Conservation (phyloP, 2,329 filamentous ascomycete genomes). For the Teratosphaeria viscida region DNA sequence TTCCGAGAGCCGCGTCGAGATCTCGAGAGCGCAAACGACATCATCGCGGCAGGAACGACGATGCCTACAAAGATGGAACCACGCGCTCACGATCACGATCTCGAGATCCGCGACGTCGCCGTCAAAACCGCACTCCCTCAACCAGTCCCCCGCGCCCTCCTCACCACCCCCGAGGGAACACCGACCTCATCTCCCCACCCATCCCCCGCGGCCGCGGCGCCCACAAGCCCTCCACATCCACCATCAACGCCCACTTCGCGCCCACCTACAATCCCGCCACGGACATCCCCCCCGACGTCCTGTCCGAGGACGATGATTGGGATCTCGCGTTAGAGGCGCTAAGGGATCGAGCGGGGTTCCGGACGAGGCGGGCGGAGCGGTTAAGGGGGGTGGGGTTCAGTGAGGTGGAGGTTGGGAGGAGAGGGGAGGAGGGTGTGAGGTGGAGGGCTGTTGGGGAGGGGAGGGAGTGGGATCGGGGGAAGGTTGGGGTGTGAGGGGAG, state of each 20-base stretch:
- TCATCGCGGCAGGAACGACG: background rate
- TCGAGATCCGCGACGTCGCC: background rate
- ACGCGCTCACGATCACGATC: background rate
- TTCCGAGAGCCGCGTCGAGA: background rate
- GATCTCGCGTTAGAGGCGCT: slow-evolving; percentile 68
- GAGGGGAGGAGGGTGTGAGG: slow-evolving; percentile 40
- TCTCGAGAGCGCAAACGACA: background rate
- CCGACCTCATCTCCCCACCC: background rate
- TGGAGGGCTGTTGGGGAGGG: slow-evolving; percentile 38
- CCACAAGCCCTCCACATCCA: slow-evolving; percentile 40
- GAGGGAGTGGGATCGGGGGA: slow-evolving; percentile 58
- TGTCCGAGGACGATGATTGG: slow-evolving; percentile 53
- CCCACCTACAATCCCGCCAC: slow-evolving; percentile 48
- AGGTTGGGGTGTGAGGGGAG: slow-evolving; percentile 29
- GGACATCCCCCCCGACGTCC: slow-evolving; percentile 42
- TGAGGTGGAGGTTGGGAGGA: slow-evolving; percentile 59
- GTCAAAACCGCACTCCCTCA: background rate
- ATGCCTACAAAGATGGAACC: background rate
- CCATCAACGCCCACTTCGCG: slow-evolving; percentile 74
- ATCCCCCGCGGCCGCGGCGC: slow-evolving; percentile 61
- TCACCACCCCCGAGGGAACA: background rate
- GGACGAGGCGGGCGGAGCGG: slow-evolving; percentile 62
- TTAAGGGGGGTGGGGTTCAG: slow-evolving; percentile 69
- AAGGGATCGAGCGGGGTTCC: slow-evolving; percentile 70
- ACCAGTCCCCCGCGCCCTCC: background rate